A percentile compares a stretch with the other conserved stretches of the same genome.
Evolutionary conservation across 164 flowering plant genomes (phyloP).

Genomic region (Magnolia officinalis): DNA sequence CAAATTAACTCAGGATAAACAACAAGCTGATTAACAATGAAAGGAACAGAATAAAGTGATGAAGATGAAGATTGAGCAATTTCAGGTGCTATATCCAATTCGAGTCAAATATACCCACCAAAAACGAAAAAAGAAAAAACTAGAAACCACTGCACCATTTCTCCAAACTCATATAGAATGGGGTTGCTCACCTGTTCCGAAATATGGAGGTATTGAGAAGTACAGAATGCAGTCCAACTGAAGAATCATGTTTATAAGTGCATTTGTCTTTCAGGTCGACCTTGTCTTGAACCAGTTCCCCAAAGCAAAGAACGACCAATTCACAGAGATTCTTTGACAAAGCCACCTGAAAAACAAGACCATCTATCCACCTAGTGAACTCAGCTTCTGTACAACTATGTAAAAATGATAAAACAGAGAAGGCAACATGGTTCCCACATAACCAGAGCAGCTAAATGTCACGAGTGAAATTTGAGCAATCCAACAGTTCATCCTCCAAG

Average conservation of each 20-base stretch:
- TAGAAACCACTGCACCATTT: background rate
- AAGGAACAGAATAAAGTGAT: background rate
- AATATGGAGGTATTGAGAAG: constrained; percentile 82
- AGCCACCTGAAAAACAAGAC: constrained; percentile 53
- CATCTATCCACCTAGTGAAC: constrained; percentile 5
- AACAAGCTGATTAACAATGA: background rate
- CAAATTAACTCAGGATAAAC: background rate
- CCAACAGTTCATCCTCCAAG: background rate
- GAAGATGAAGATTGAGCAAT: background rate
- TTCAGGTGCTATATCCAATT: background rate
- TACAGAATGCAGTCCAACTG: constrained; percentile 62
- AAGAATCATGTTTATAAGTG: constrained; percentile 22
- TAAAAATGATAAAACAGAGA: background rate
- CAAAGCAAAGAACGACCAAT: constrained; percentile 59
- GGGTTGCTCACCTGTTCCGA: constrained; percentile 54
- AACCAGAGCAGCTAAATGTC: background rate
- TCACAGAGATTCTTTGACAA: constrained; percentile 82
- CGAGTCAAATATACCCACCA: background rate
- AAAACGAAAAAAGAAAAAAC: background rate
- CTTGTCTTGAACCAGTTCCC: constrained; percentile 41
- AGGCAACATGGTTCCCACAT: background rate
- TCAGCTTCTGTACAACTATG: background rate
- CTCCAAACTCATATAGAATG: background rate
- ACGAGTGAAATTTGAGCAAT: background rate
- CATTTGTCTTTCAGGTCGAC: constrained; percentile 27